Base-by-base conservation (phyloP, 2,329 filamentous ascomycete species). In the Lecanicillium sp. region DNA sequence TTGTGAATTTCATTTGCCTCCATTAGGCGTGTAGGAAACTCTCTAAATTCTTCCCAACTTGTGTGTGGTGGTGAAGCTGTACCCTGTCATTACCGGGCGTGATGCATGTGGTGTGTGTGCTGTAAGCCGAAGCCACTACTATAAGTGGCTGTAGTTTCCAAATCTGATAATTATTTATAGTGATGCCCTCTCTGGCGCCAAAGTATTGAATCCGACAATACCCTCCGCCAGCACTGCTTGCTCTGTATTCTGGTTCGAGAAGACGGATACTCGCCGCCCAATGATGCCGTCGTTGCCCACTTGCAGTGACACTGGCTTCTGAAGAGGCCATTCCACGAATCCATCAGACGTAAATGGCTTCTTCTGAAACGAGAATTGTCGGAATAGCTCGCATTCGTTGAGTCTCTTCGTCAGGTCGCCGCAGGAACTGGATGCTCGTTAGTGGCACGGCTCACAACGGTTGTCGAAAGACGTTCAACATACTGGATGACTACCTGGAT, bases 231-330 rank as follows among this genome's bases (percentile, higher is more conserved):
- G 44, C 0, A 67, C 55, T 5, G 47, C 45, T 18, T 48, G 49
- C 20, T 25, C 22, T 25, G 6, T 25, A 11, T 25, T 25, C 22
- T 11, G 22, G 11, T 11, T 25, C 22, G 22, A 25, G 11, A 25
- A 58, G 0, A 72, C 37, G 0, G 67, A 70, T 1, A 72, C 66
- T 9, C 68, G 54, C 4, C 68, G 57, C 1, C 68, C 68, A 15
- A 72, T 71, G 37, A 72, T 68, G 9, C 68, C 68, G 8, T 65
- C 52, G 18, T 53, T 52, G 1, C 68, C 67, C 8, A 71, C 65
- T 40, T 63, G 55, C 1, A 71, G 54, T 0, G 62, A 65, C 4
- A 71, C 49, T 0, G 67, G 65, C 1, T 49, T 49, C 3, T 53
- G 49, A 0, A 71, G 51, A 0, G 56, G 46, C 1, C 62, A 43